A percentile compares a stretch with the other conserved stretches of the same genome.
These are phyloP conservation scores for Lichtheimia ornata DNA, from an alignment of 371 early-diverging fungal species.

Conservation along the genomic window DNA sequence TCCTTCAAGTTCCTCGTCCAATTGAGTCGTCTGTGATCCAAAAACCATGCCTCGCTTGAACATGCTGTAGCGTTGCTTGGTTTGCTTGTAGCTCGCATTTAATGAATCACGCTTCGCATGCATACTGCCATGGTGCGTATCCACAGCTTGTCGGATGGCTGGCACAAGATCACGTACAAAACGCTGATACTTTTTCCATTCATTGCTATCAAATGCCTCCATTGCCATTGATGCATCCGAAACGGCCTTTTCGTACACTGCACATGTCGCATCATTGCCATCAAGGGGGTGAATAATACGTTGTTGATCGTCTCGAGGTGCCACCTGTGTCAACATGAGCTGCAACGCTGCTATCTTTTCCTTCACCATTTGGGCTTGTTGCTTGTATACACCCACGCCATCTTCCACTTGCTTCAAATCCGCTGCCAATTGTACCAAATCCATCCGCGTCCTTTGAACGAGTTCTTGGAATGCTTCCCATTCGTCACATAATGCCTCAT, in stretches of 20 bases:
- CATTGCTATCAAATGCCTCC: constrained; percentile 20
- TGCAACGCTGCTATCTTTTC: background rate
- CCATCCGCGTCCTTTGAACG: constrained; percentile 32
- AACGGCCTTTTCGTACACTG: constrained; percentile 7
- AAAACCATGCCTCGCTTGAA: constrained; percentile 41
- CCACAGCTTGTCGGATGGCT: constrained; percentile 10
- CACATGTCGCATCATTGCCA: constrained; percentile 9
- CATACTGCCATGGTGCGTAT: constrained; percentile 9
- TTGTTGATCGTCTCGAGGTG: constrained; percentile 10
- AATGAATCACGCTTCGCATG: constrained; percentile 10
- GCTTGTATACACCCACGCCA: constrained; percentile 21
- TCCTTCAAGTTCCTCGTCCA: constrained; percentile 38
- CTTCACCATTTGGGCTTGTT: constrained; percentile 18
- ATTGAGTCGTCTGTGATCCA: constrained; percentile 22
- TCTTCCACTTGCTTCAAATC: constrained; percentile 36
- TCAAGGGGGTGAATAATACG: constrained; percentile 26
- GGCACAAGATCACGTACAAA: constrained; percentile 12
- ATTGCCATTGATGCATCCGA: constrained; percentile 1
- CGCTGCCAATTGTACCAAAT: constrained; percentile 29
- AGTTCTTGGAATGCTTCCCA: constrained; percentile 40
- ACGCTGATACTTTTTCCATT: constrained; percentile 28
- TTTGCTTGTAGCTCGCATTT: constrained; percentile 12
- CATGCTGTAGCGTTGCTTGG: constrained; percentile 18
- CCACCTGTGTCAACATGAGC: constrained; percentile 1
- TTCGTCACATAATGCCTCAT: constrained; percentile 30